Base-by-base conservation (phyloP, 495 filamentous ascomycete genomes). In the Lindgomyces ingoldianus region DNA sequence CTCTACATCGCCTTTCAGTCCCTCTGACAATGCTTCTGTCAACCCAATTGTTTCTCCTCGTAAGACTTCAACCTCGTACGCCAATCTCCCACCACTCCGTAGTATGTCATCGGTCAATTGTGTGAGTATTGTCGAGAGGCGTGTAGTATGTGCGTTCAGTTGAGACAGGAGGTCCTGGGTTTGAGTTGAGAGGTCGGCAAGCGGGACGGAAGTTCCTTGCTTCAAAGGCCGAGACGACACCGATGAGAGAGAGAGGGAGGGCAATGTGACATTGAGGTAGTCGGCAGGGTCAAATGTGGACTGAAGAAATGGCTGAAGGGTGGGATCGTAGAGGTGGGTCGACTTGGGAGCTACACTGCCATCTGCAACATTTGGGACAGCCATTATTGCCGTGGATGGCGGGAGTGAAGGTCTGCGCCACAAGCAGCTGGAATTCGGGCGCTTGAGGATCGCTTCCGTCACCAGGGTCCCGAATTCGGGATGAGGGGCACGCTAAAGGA, bases 91-190 rank as follows among this genome's bases (percentile, higher is more conserved):
- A 22, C 91, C 89, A 65, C 90, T 87, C 48, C 94, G 85, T 19
- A 98, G 80, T 62, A 98, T 97, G 67, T 98, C 94, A 72, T 98
- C 93, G 14, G 93, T 97, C 58, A 98, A 80, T 59, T 89, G 87
- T 29, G 91, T 96, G 24, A 98, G 82, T 30, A 83, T 89, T 44
- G 80, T 87, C n/a, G 93, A 91, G 14, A 96, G 81, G 21, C 91
- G 83, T 16, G 89, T 86, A 14, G 90, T 94, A 73, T 96, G 91
- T 11, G 93, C 89, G 67, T 88, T 91, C 66, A 97, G 85, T 62
- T 93, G 87, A 1, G 93, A 89, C 56, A 97, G 84, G 29, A 92
- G 80, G 1, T 88, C 85, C 71, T 97, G 92, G 42, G 93, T 88
- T 70, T 91, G 90, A 1, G 87, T 78, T 12, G 90, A 90, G 48